A percentile compares a stretch with the other conserved stretches of the same genome.
These are phyloP conservation scores for Ilyonectria sp. DNA, from an alignment of 2,329 filamentous ascomycete species.

Conservation along the genomic window DNA sequence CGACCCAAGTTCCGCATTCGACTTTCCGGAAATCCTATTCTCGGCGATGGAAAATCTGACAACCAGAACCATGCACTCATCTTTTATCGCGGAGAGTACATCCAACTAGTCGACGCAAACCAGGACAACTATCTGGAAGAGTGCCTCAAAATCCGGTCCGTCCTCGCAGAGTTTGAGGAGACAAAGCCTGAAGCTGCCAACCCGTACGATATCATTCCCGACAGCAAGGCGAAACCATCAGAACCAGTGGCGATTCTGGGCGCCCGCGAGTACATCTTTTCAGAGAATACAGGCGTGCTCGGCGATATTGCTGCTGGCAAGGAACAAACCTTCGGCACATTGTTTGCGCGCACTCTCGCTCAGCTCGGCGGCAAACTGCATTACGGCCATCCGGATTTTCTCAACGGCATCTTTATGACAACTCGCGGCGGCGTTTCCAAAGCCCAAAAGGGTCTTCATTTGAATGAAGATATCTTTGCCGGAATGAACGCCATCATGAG, in stretches of 20 bases:
- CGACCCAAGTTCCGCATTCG: slow-evolving; percentile 98
- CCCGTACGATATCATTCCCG: slow-evolving; percentile 85
- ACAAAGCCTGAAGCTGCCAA: slow-evolving; percentile 98
- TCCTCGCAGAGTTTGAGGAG: slow-evolving; percentile 97
- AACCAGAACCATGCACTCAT: slow-evolving; percentile 99
- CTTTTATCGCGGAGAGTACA: slow-evolving; percentile 99
- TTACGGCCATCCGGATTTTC: slow-evolving; percentile 99
- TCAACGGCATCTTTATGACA: slow-evolving; percentile 99
- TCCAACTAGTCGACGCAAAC: slow-evolving; percentile 99
- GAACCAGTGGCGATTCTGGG: slow-evolving; percentile 96
- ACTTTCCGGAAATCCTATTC: slow-evolving; percentile 97
- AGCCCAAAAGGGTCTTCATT: slow-evolving; percentile 97
- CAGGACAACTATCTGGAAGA: slow-evolving; percentile 99
- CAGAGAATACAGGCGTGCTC: slow-evolving; percentile 98
- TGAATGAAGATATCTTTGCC: slow-evolving; percentile 99
- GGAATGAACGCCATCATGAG: slow-evolving; percentile 97
- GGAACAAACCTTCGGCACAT: slow-evolving; percentile 99
- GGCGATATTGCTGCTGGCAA: slow-evolving; percentile 99
- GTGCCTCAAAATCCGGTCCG: slow-evolving; percentile 97
- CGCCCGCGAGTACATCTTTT: slow-evolving; percentile 99
- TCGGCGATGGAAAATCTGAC: slow-evolving; percentile 98
- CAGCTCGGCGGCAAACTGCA: slow-evolving; percentile 99
- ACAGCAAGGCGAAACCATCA: slow-evolving; percentile 79
- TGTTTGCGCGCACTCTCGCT: slow-evolving; percentile 95
- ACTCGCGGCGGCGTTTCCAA: slow-evolving; percentile 99